These are phyloP conservation scores for Eucalyptus sp. DNA, from an alignment of 345 rosid species.

Conservation along the genomic window DNA sequence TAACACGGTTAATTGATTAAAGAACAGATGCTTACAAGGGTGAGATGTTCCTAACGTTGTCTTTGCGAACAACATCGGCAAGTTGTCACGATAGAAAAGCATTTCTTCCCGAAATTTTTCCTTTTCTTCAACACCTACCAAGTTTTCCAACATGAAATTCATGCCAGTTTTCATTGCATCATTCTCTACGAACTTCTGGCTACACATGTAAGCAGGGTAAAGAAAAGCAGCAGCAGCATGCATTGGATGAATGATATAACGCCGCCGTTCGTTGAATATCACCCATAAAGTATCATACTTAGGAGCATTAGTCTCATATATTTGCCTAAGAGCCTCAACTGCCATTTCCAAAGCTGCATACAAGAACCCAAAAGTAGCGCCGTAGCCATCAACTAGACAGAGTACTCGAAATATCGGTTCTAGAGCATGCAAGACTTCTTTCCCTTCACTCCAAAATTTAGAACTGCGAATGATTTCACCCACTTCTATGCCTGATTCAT, in stretches of 20 bases:
- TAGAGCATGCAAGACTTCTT: background rate
- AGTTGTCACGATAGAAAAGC: too few relatives aligned
- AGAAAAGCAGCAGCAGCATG: too few relatives aligned
- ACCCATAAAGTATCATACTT: accelerated
- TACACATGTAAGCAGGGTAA: too few relatives aligned
- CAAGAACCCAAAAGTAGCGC: background rate
- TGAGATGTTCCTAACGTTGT: background rate
- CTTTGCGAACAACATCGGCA: background rate
- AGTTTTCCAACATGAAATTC: too few relatives aligned
- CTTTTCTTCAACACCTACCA: too few relatives aligned
- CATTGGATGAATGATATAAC: too few relatives aligned
- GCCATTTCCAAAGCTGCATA: background rate
- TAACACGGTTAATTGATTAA: background rate
- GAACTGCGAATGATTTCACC: background rate
- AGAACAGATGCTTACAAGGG: background rate
- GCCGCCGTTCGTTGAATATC: accelerated
- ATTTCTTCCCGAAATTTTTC: too few relatives aligned
- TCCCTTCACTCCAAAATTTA: background rate
- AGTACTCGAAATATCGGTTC: background rate
- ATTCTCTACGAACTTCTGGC: too few relatives aligned
- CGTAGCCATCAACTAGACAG: background rate
- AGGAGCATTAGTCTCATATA: too few relatives aligned
- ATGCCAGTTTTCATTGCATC: too few relatives aligned
- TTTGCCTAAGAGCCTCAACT: background rate
- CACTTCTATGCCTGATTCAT: background rate